phyloP scores from a whole-genome alignment of 768 basidiomycete species.

The Tylopilus cervinicoccineus region DNA sequence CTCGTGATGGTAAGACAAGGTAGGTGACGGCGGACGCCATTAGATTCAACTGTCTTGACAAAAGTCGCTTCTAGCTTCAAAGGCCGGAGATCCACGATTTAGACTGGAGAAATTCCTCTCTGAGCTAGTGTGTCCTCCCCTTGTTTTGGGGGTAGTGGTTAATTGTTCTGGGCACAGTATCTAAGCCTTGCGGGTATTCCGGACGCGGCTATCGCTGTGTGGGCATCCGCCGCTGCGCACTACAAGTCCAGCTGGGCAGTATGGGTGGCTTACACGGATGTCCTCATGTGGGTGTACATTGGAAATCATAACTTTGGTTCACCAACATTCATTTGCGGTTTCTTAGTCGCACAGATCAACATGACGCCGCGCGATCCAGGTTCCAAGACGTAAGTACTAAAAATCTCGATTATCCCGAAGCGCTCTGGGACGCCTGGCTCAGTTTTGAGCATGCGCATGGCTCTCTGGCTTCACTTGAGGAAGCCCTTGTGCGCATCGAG shows the following conservation, averaged over 20 bases:
- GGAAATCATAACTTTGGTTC: not conserved
- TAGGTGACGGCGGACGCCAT: conserved; percentile 20
- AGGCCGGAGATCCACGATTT: conserved; percentile 68
- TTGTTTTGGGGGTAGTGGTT: not conserved
- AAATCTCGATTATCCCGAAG: conserved; percentile 93
- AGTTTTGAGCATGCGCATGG: conserved; percentile 87
- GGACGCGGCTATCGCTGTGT: conserved; percentile 57
- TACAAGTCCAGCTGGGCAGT: conserved; percentile 69
- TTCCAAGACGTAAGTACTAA: conserved; percentile 67
- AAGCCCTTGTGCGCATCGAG: conserved; percentile 59
- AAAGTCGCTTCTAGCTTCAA: conserved; percentile 42
- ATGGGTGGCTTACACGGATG: conserved; percentile 74
- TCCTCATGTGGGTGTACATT: conserved; percentile 54
- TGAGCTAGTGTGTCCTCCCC: conserved; percentile 53
- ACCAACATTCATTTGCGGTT: not conserved
- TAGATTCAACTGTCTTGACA: not conserved
- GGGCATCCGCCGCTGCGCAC: conserved; percentile 62
- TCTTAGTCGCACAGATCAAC: conserved; percentile 47
- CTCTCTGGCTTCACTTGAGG: conserved; percentile 59
- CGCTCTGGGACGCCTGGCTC: conserved; percentile 86
- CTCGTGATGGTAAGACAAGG: conserved; percentile 59
- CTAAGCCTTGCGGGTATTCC: conserved; percentile 37
- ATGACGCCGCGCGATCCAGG: conserved; percentile 58
- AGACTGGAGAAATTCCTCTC: conserved; percentile 83
- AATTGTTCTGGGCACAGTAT: conserved; percentile 38